Base-by-base conservation (phyloP, 2,329 filamentous ascomycete genomes). In the Helicocarpus griseus region DNA sequence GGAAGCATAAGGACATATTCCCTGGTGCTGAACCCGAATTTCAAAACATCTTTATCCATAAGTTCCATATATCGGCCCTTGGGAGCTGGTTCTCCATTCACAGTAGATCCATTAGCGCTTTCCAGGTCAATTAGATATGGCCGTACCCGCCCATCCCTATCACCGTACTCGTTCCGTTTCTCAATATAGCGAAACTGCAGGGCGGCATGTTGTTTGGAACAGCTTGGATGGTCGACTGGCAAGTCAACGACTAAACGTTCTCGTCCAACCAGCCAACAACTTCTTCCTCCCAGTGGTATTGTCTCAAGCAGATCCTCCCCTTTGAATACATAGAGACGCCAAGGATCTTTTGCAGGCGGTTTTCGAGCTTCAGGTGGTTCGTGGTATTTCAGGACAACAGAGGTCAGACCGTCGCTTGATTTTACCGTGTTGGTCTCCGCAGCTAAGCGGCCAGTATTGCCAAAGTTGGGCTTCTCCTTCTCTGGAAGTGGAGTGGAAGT, bases 1-100 rank as follows among this genome's bases (percentile, higher is more conserved):
- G 80, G 78, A 53, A 96, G 77, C 87, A 97, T 93, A 54, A 97
- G 69, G n/a, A 98, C 89, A 68, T 97, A 98, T 70, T 98, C 93
- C 61, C 89, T 81, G 53, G 87, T 86, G 65, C 89, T 95, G 54
- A 86, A 78, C 8, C 90, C 93, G 70, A 98, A 94, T 63, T 82
- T 82, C 53, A 98, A 68, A 65, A 98, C 82, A 68, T 98, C 93
- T 71, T 89, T 90, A 66, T 93, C 85, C 65, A 84, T 79, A 51
- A 97, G 70, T 69, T 98, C 91, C 49, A 95, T 73, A 67, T 89
- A 98, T 55, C 89, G 78, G 62, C 86, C 86, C 13, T 80, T 77
- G 1, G 87, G 86, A 3, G 95, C 72, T 60, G 73, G 75, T 54
- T 87, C 82, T 31, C 82, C 83, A 63, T 97, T 96, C 57, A 98